Base-by-base conservation (phyloP, 2,329 filamentous ascomycete species). In the Colletotrichum liriopes region DNA sequence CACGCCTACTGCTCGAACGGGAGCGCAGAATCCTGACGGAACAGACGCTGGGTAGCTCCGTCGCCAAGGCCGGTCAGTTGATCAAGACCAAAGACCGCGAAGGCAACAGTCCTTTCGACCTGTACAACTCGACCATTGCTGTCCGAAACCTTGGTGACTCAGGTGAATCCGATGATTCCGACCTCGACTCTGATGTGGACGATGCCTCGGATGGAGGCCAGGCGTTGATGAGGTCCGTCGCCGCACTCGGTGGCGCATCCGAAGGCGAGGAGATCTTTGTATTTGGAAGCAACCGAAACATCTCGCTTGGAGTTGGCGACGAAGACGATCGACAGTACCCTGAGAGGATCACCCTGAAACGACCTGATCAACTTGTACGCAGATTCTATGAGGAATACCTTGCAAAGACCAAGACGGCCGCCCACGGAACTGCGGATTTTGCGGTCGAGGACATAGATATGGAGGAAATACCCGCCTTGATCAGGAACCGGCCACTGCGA, bases 51-150 rank as follows among this genome's bases (percentile, higher is more conserved):
- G 87, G 87, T 32, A 88, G 87, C 18, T 85, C 89, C 23, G 84
- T 87, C 26, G 86, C 90, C 75, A 90, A 90, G 77, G 89, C 92
- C 41, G 92, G 92, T 12, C 92, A 92, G 37, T 84, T 98, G 52
- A 95, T 98, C 78, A 98, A 97, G 84, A 94, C 96, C 63, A 99
- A 98, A 81, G 96, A 99, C 78, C 91, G 93, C 71, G 96, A 98
- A 82, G 96, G 96, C 12, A 95, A 97, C 79, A 97, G 95, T 75
- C 96, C 96, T 0, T 96, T 98, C 76, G 96, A 98, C 80, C 84
- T 99, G 14, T 98, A 97, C 77, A 93, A 94, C 74, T 91, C 93
- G 49, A 98, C 94, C 0, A 96, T 98, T 76, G 92, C 93, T 61
- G 89, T 93, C 67, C 90, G 93, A n/a, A 90, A 89, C n/a, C 80